Base-by-base conservation (phyloP, 345 rosid species). In the Punica granatum region DNA sequence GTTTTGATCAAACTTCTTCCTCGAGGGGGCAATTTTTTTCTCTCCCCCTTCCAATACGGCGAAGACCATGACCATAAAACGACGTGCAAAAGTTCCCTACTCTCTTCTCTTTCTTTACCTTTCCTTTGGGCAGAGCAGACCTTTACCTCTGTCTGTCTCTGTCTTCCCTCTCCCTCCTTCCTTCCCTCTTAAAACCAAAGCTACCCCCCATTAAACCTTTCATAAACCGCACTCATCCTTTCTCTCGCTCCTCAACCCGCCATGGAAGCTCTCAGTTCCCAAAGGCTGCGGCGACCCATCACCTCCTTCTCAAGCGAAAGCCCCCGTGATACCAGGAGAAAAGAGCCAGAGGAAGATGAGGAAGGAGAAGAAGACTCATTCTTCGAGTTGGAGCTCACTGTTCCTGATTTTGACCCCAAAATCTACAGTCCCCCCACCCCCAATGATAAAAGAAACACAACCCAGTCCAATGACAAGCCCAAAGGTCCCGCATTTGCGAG, bases 281-380 rank as follows among this genome's bases (percentile, higher is more conserved):
- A 84, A 67, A 84, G 77, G 76, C 80, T 81, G 70, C 81, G 89
- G 92, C 70, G 72, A 68, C 76, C 82, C 53, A 75, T 69, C 72
- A 26, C 61, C 73, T 67, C 68, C 70, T 60, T 79, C 49, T 23
- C 70, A 67, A 0, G 53, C 32, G 51, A 46, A 23, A 46, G 14
- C 28, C 14, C 37, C 60, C 5, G 34, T 0, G 11, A 64, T 4
- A 35, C 25, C 53, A 43, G 18, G 25, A 23, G 28, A 37, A 3
- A 14, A 54, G 43, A 18, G 19, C 56, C 7, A 0, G 64, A n/a
- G 5, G 62, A 65, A 8, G 85, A 69, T 0, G 94, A 84, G 0
- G 84, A 73, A 0, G 93, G 88, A 64, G 98, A 77, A 56, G 98
- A 93, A 3, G 98, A 93, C 67, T 90, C 97, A 0, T 90, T 89